These are phyloP conservation scores for Vinca major DNA, from an alignment of 305 asterid species.

Conservation along the genomic window DNA sequence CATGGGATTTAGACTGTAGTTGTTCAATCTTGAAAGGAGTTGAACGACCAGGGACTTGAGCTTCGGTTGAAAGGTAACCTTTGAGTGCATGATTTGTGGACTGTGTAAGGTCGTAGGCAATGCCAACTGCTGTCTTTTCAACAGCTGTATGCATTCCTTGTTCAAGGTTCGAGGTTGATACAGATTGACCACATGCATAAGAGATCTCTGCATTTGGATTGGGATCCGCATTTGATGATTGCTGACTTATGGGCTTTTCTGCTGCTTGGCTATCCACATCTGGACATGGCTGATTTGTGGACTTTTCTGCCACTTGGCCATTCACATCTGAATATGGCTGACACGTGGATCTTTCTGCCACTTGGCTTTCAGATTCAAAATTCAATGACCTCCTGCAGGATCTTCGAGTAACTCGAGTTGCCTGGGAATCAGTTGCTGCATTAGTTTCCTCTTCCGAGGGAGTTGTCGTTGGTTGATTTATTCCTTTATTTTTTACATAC, in stretches of 20 bases:
- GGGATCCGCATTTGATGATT: conserved; percentile 24
- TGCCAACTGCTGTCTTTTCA: conserved; percentile 25
- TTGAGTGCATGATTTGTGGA: conserved; percentile 22
- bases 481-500: conserved; percentile 25
- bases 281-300: conserved; percentile 25
- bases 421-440: conserved; percentile 20
- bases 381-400: conserved; percentile 58
- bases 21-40: conserved; percentile 24
- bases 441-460: conserved; percentile 30
- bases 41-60: conserved; percentile 22
- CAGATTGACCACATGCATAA: conserved; percentile 28
- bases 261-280: conserved; percentile 20
- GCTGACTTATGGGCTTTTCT: conserved; percentile 26
- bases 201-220: conserved; percentile 9
- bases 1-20: conserved; percentile 18
- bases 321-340: conserved; percentile 26
- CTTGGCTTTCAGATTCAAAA: conserved; percentile 39
- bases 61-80: conserved; percentile 21
- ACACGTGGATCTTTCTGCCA: conserved; percentile 26
- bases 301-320: conserved; percentile 25
- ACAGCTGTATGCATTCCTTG: conserved; percentile 19
- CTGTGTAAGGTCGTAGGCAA: conserved; percentile 22
- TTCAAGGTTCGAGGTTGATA: conserved; percentile 20
- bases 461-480: conserved; percentile 21
- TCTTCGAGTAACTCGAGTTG: conserved; percentile 32